Percentiles rank a stretch among this genome's conserved stretches.
These are phyloP conservation scores for Haplographium delicatum DNA, from an alignment of 495 filamentous ascomycete genomes.

Conservation along the genomic window DNA sequence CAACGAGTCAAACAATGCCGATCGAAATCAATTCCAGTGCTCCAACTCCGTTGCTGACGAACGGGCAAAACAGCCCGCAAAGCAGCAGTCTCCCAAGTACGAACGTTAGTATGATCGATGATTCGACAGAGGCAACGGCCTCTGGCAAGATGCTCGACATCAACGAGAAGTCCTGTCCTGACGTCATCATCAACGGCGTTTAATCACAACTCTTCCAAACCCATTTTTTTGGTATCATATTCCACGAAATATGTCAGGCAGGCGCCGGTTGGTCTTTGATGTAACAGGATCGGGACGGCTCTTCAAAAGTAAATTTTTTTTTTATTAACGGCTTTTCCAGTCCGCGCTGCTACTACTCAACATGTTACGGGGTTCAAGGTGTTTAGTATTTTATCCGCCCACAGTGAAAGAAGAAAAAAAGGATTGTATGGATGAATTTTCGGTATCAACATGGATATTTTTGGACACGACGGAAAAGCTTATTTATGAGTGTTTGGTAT, in stretches of 20 bases:
- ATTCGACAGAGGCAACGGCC: constrained; percentile 16
- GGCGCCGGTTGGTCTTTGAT: constrained; percentile 10
- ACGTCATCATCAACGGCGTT: constrained; percentile 21
- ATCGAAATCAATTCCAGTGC: constrained; percentile 47
- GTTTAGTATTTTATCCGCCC: not conserved
- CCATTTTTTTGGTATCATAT: no score
- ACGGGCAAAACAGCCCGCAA: constrained; percentile 59
- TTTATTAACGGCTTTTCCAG: constrained; percentile 5
- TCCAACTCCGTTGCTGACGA: constrained; percentile 55
- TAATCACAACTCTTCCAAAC: constrained; percentile 5
- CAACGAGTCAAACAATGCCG: constrained; percentile 26
- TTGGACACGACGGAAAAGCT: not conserved
- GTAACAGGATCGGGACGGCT: not conserved
- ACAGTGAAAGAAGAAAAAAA: no score
- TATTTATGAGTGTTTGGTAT: constrained; percentile 6
- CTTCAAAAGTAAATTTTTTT: constrained; percentile 12
- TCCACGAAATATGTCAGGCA: constrained; percentile 3
- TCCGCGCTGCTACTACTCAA: not conserved
- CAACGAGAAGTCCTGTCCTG: constrained; percentile 16
- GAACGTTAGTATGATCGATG: constrained; percentile 48
- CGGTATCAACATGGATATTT: not conserved
- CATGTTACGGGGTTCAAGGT: constrained; percentile 3
- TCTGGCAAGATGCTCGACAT: constrained; percentile 11
- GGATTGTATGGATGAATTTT: constrained; percentile 5
- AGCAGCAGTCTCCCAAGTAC: constrained; percentile 57